These are phyloP conservation scores for Backusella sp. DNA, from an alignment of 192 early-diverging fungal genomes.

Conservation along the genomic window DNA sequence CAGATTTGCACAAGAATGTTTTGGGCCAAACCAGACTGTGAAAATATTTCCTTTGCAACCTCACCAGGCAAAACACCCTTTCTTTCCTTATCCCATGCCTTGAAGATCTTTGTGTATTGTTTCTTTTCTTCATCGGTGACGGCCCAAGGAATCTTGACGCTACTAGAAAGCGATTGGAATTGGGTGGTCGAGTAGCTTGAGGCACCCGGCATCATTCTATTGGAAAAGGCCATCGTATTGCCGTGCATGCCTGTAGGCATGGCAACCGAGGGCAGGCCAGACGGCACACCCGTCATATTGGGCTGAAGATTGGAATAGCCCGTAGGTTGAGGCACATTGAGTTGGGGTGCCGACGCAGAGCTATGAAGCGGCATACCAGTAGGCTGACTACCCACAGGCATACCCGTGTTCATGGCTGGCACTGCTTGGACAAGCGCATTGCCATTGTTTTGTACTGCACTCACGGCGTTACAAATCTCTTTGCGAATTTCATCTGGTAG, in stretches of 20 bases:
- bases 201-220: conserved; percentile 40
- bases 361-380: not conserved
- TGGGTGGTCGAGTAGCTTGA: not conserved
- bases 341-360: not conserved
- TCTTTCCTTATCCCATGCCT: conserved; percentile 66
- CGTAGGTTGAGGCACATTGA: conserved; percentile 13
- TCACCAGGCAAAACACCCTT: conserved; percentile 73
- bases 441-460: conserved; percentile 18
- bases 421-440: not conserved
- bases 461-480: conserved; percentile 41
- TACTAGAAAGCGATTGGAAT: conserved; percentile 23
- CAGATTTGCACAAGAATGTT: conserved; percentile 76
- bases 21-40: conserved; percentile 67
- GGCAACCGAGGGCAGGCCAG: not conserved
- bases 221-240: conserved; percentile 33
- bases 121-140: conserved; percentile 55
- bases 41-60: conserved; percentile 69
- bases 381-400: not conserved
- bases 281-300: conserved; percentile 25
- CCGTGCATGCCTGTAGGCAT: conserved; percentile 34
- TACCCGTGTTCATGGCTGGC: conserved; percentile 3
- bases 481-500: conserved; percentile 50
- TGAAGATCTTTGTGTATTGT: conserved; percentile 68
- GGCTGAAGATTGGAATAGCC: conserved; percentile 13
- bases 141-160: conserved; percentile 50